A percentile compares a stretch with the other conserved stretches of the same genome.
phyloP scores from a whole-genome alignment of 306 rosid genomes.

The Albizia julibrissin region DNA sequence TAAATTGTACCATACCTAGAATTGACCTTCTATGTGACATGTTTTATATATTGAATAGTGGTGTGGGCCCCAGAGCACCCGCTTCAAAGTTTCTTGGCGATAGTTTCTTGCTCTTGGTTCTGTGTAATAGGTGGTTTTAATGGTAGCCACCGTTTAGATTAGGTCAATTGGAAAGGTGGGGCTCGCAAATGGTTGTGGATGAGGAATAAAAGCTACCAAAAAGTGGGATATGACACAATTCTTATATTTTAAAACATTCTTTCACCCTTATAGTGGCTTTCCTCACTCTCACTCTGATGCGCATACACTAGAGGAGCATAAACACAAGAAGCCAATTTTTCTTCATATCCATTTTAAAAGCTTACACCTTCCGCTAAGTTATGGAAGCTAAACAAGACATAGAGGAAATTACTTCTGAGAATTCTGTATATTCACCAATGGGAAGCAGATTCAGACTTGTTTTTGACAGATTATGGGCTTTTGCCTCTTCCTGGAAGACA shows the following conservation, averaged over 20 bases:
- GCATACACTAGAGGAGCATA: conserved; percentile 21
- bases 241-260: conserved; percentile 37
- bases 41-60: not conserved
- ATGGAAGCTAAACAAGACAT: conserved; percentile 24
- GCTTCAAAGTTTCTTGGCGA: not conserved
- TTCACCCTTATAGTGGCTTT: conserved; percentile 16
- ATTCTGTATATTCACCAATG: conserved; percentile 58
- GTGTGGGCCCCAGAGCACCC: conserved; percentile 1
- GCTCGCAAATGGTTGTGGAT: conserved; percentile 41
- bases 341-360: conserved; percentile 32
- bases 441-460: conserved; percentile 45
- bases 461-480: conserved; percentile 55
- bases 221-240: conserved; percentile 68
- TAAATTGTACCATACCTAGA: not conserved
- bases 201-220: conserved; percentile 50
- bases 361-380: conserved; percentile 25
- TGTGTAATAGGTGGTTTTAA: conserved; percentile 13
- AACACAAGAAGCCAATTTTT: conserved; percentile 22
- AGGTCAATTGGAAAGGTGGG: conserved; percentile 10
- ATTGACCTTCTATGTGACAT: not conserved
- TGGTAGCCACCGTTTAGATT: conserved; percentile 32
- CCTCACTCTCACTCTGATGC: conserved; percentile 42
- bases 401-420: conserved; percentile 42
- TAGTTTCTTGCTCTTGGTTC: not conserved
- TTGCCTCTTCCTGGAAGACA: conserved; percentile 49